Base-by-base conservation (phyloP, 805 yeast genomes). In the Zygoascus biomembranicola region DNA sequence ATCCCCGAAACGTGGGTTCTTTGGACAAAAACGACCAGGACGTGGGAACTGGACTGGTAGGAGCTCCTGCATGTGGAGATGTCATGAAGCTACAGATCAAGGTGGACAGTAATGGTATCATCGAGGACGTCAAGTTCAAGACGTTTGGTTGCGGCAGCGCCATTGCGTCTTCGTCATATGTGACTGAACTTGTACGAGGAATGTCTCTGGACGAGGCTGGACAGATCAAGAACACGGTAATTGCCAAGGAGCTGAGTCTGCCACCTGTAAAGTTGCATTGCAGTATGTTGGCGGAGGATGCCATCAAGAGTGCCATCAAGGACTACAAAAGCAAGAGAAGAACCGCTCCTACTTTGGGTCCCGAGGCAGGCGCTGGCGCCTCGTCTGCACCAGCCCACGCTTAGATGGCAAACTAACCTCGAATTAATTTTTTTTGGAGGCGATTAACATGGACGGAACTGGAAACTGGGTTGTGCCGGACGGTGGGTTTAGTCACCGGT, bases 111-210 rank as follows among this genome's bases (percentile, higher is more conserved):
- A 82, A 95, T 23, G 99, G 99, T 1, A 77, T 87, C 52, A 94
- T 94, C 62, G 82, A 87, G 69, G 96, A 94, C 69, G 99, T 92
- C 58, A 92, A 90, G 71, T 94, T 94, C 74, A 94, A 94, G 79
- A 94, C 99, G 3, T 94, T 94, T 73, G 99, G 99, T n/a, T 94
- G 99, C 69, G 99, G 99, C 46, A 83, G 94, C 2, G 99, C 99
- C 51, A 94, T 94, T 68, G 99, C 99, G 1, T 87, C 96, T 1
- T 86, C 95, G 9, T 87, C 96, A 1, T 94, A 86, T 69, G 94
- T 94, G 65, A 94, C 99, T 2, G 97, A 90, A 67, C 78, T 94
- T 58, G 96, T 94, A 55, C 85, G 92, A 67, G 99, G 99, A 44
- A 90, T 88, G 82, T 79, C 94, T 45, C 74, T 94, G 50, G 97